These are phyloP conservation scores for Taxillus chinensis DNA, from an alignment of 164 flowering plant species.

Conservation along the genomic window DNA sequence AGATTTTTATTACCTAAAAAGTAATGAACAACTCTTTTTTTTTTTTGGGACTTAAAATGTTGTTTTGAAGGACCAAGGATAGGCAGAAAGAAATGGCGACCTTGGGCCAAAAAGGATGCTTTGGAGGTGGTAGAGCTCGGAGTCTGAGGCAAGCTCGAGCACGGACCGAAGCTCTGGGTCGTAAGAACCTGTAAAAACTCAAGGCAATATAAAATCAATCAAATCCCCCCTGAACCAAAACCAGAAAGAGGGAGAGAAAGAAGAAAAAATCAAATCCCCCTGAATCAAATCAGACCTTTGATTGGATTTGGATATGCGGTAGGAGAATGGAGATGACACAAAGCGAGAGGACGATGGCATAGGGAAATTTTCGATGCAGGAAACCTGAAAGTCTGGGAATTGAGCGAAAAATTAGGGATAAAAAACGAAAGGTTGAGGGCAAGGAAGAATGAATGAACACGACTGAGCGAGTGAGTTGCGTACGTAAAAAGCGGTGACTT, in stretches of 20 bases:
- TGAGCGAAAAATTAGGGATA: not conserved
- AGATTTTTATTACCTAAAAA: not conserved
- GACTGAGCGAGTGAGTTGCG: not conserved
- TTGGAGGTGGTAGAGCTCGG: slow-evolving; percentile 71
- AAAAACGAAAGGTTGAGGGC: not conserved
- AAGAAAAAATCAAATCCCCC: slow-evolving; percentile 15
- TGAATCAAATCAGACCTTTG: slow-evolving; percentile 6
- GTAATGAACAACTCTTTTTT: not conserved
- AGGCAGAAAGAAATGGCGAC: slow-evolving; percentile 15
- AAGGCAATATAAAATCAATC: not conserved
- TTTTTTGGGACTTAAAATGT: too few relatives aligned
- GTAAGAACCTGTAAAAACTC: slow-evolving; percentile 21
- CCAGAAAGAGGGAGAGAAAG: slow-evolving; percentile 5
- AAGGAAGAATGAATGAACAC: not conserved
- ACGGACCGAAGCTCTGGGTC: slow-evolving; percentile 79
- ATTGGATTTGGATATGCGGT: slow-evolving; percentile 13
- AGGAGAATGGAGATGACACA: not conserved
- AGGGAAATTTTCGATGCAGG: slow-evolving; percentile 7
- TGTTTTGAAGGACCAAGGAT: too few relatives aligned
- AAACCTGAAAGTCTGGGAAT: slow-evolving; percentile 13
- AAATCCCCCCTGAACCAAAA: not conserved
- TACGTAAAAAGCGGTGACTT: not conserved
- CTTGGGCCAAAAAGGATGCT: slow-evolving; percentile 80
- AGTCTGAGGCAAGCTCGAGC: slow-evolving; percentile 77
- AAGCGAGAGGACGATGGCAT: slow-evolving; percentile 2